Conservation (phyloP, 495 filamentous ascomycete genomes). For the Lophiotrema nucula region DNA sequence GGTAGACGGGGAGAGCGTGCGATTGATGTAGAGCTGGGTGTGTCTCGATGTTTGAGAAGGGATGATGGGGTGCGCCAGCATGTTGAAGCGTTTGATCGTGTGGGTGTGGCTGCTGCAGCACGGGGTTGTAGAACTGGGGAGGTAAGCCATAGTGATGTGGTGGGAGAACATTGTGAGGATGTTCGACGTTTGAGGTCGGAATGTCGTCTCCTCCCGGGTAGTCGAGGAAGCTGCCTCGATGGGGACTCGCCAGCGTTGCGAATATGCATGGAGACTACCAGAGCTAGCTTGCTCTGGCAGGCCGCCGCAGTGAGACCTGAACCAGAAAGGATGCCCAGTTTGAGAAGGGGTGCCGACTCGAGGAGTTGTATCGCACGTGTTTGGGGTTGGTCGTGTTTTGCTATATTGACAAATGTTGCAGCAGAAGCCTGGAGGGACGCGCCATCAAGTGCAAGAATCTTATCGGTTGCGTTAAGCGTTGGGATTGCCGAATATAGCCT, state of each 20-base stretch:
- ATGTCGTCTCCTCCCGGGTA: conserved; percentile 39
- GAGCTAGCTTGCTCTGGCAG: conserved; percentile 68
- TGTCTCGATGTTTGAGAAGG: conserved; percentile 28
- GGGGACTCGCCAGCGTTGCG: conserved; percentile 66
- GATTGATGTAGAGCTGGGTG: conserved; percentile 29
- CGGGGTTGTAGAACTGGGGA: conserved; percentile 23
- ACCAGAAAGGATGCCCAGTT: conserved; percentile 38
- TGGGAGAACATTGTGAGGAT: conserved; percentile 28
- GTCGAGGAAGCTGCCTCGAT: conserved; percentile 61
- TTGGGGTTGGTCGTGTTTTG: conserved; percentile 38
- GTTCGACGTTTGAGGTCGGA: conserved; percentile 37
- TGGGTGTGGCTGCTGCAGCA: conserved; percentile 35
- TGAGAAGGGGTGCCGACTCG: conserved; percentile 30
- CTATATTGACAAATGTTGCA: conserved; percentile 40
- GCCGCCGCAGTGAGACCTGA: conserved; percentile 48
- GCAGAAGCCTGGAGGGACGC: conserved; percentile 34
- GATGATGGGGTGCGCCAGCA: conserved; percentile 12
- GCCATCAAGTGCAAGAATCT: conserved; percentile 33
- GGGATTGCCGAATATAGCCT: conserved; percentile 32
- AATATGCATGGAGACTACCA: conserved; percentile 70
- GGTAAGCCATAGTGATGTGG: conserved; percentile 25
- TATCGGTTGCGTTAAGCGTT: conserved; percentile 31
- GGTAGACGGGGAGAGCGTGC: conserved; percentile 46
- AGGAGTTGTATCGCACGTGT: conserved; percentile 38
- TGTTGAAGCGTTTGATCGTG: conserved; percentile 33